phyloP scores from a whole-genome alignment of 2,329 filamentous ascomycete genomes.

The Trichoderma atroviride region DNA sequence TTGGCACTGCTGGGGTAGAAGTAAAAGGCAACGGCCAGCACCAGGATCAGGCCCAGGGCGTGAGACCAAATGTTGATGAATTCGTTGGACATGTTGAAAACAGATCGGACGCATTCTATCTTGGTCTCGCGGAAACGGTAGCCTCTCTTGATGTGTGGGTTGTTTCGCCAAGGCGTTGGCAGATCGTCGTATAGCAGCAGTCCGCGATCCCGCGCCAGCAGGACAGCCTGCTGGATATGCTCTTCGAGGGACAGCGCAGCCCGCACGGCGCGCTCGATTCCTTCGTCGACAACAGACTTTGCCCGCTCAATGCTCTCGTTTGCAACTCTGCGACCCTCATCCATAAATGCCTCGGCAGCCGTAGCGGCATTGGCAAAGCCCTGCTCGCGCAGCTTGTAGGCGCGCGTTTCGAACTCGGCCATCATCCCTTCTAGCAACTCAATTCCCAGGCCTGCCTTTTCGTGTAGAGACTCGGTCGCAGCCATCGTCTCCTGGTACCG shows the following conservation, averaged over 20 bases:
- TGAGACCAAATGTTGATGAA: conserved; percentile 98
- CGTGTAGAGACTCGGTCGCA: conserved; percentile 83
- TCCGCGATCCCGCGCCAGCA: conserved; percentile 74
- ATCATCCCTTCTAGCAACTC: conserved; percentile 84
- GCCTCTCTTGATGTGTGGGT: conserved; percentile 87
- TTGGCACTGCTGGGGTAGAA: conserved; percentile 89
- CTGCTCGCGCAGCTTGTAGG: conserved; percentile 76
- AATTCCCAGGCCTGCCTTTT: conserved; percentile 87
- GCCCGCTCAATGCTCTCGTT: conserved; percentile 78
- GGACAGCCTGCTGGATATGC: conserved; percentile 77
- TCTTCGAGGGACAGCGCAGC: conserved; percentile 83
- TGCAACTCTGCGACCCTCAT: conserved; percentile 76
- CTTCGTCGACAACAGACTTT: conserved; percentile 75
- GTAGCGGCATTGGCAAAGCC: conserved; percentile 69
- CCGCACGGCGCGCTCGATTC: conserved; percentile 78
- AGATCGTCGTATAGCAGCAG: conserved; percentile 88
- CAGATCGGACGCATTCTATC: conserved; percentile 81
- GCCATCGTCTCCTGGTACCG: conserved; percentile 85
- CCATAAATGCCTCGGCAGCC: conserved; percentile 72
- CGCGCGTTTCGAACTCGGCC: conserved; percentile 79
- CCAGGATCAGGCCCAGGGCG: conserved; percentile 81
- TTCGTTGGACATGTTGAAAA: conserved; percentile 87
- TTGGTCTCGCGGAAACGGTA: conserved; percentile 95
- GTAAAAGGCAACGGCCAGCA: conserved; percentile 88
- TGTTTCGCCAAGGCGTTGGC: conserved; percentile 89